These are phyloP conservation scores for Lentinula raphanica DNA, from an alignment of 768 basidiomycete species.

Conservation along the genomic window DNA sequence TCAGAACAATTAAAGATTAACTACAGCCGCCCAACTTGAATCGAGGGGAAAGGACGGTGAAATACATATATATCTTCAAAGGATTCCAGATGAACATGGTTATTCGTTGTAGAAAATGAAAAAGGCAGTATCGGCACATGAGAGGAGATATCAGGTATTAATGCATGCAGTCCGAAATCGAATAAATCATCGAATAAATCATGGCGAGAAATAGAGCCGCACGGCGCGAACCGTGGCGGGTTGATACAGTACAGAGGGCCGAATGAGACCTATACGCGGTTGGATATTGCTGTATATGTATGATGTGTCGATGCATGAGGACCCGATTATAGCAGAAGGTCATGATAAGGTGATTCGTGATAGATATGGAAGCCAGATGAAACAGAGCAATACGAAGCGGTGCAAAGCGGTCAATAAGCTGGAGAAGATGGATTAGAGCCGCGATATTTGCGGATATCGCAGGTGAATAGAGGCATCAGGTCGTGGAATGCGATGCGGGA, in stretches of 20 bases:
- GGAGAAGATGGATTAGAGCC: slow-evolving; percentile 3
- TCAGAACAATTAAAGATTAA: not conserved
- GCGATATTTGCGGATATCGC: slow-evolving; percentile 1
- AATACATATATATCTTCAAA: not conserved
- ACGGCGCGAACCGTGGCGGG: slow-evolving; percentile 2
- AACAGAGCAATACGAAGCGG: not conserved
- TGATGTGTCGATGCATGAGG: not conserved
- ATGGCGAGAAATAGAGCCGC: slow-evolving; percentile 16
- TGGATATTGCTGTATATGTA: not conserved
- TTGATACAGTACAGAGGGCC: not conserved
- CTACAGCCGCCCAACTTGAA: not conserved
- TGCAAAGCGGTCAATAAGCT: slow-evolving; percentile 4
- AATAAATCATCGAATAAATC: slow-evolving; percentile 26
- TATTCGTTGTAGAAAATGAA: not conserved
- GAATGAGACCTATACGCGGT: not conserved
- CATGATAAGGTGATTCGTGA: not conserved
- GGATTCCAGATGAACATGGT: not conserved
- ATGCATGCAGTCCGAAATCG: slow-evolving; percentile 3
- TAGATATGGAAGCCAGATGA: not conserved
- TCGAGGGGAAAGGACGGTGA: not conserved
- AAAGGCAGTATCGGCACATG: not conserved
- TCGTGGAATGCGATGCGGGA: slow-evolving; percentile 6
- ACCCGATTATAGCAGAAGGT: not conserved
- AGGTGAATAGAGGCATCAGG: slow-evolving; percentile 7
- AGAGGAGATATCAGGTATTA: not conserved